Base-by-base conservation (phyloP, 768 basidiomycete species). In the Galerina sulciceps region DNA sequence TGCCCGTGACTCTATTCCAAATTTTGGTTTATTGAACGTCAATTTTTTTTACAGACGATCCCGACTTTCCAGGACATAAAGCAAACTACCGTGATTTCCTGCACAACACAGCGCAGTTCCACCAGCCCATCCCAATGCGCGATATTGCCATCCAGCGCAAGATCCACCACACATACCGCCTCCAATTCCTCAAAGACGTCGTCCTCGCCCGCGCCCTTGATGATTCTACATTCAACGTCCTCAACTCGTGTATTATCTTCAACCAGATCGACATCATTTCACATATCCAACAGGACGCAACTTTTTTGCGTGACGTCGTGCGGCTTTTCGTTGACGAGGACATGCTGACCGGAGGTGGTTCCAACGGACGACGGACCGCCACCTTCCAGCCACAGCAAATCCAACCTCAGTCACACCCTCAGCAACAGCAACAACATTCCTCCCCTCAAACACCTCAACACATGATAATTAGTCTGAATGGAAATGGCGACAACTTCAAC, bases 221-320 rank as follows among this genome's bases (percentile, higher is more conserved):
- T 67, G 97, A 99, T 73, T 90, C 93, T 2, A 98, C 96, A 0
- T 96, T 98, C 82, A 94, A 94, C 68, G 93, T 97, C 66, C 85
- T 99, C 69, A 98, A 95, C 75, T 95, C 94, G 1, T 93, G 93
- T 75, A 94, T 99, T 72, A 94, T 98, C 70, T 99, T 96, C 84
- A 97, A 99, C 76, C 96, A 99, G 72, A 94, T 96, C 67, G 97
- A 99, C 74, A 98, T 99, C 68, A 95, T 99, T 68, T 86, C 82
- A 48, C 88, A 96, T 68, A 84, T 99, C 35, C 91, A 94, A 69
- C 83, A 81, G 57, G 92, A 97, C 65, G 82, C 82, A 1, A 69
- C 74, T 10, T 91, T 98, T 70, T 78, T 98, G 36, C 80, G 81
- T 35, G 90, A 94, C 47, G 82, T 98, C 13, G 90, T 96, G 36